Base-by-base conservation (phyloP, 257 asterid species). In the Coffea eugenioides region DNA sequence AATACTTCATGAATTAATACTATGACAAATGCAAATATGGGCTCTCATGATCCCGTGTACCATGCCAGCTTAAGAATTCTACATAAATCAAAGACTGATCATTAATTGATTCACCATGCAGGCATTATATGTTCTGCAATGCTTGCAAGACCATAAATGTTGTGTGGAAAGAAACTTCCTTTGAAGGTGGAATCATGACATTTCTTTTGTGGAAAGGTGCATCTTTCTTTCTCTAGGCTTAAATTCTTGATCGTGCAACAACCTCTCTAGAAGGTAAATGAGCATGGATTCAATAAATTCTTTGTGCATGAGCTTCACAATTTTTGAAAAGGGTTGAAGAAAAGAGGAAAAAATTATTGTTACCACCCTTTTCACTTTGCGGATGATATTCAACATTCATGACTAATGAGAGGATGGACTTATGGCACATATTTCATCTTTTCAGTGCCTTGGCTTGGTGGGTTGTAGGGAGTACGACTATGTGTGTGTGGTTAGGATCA, bases 271-370 rank as follows among this genome's bases (percentile, higher is more conserved):
- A 57, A 80, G 76, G 83, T 46, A 66, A 54, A 27, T 25, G 48
- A n/a, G 74, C 41, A 54, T 69, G 75, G 62, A 14, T 69, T 57
- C 77, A 69, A 45, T 76, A 81, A 81, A 81, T 75, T 76, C 72
- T 75, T 57, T 54, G 16, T 68, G 21, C 14, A 25, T 16, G 0
- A 25, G 41, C 8, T 51, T 56, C 18, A 54, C 75, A 39, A 74
- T 23, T 11, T 72, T 25, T 39, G 13, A 74, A 80, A 74, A 8
- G 31, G 62, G 14, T 62, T n/a, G 14, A 61, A 61, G 34, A n/a
- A 25, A 62, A 43, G 48, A 27, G 34, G 34, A 39, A 5, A 14
- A 34, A 75, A 45, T 39, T 39, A 41, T 21, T 41, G 52, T 14
- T 16, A 46, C 48, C 21, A 52, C 27, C 65, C 25, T 54, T 23